Percentiles rank a stretch among this genome's conserved stretches.
These are phyloP conservation scores for Stramenopiles sp. DNA, from an alignment of 352 stramenopile species.

Conservation along the genomic window DNA sequence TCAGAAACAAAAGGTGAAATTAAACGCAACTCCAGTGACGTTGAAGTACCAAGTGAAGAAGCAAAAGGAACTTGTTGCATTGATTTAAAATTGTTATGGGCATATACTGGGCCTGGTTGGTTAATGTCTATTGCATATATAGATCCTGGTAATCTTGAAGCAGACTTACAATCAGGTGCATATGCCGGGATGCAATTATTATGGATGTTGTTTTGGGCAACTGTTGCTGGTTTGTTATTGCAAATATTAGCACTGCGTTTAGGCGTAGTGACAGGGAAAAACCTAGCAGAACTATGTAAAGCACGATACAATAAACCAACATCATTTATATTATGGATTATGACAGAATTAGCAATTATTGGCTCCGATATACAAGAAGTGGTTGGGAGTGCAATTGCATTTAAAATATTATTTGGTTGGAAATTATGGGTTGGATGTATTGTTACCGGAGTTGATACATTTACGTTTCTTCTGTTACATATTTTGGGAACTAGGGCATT, in stretches of 20 bases:
- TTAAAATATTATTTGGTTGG: conserved; percentile 63
- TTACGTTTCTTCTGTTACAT: conserved; percentile 77
- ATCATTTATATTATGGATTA: conserved; percentile 57
- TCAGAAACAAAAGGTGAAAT: no score
- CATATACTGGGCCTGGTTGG: conserved; percentile 50
- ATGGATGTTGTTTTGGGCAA: conserved; percentile 66
- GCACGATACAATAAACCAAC: conserved; percentile 44
- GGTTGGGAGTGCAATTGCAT: conserved; percentile 64
- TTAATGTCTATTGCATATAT: conserved; percentile 85
- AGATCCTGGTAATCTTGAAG: conserved; percentile 82
- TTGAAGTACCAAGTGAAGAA: background rate
- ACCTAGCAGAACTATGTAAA: conserved; percentile 63
- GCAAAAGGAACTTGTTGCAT: background rate
- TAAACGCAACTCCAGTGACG: no score
- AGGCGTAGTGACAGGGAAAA: conserved; percentile 65
- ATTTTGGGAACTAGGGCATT: conserved; percentile 74
- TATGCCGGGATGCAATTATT: conserved; percentile 66
- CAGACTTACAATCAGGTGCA: conserved; percentile 71
- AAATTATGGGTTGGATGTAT: conserved; percentile 66
- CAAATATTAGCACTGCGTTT: conserved; percentile 72
- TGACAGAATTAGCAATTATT: conserved; percentile 77
- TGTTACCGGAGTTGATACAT: conserved; percentile 36
- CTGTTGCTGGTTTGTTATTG: conserved; percentile 69
- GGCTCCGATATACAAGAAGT: conserved; percentile 72
- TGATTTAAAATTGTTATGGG: conserved; percentile 34